A percentile compares a stretch with the other conserved stretches of the same genome.
Conservation (phyloP, 2,329 filamentous ascomycete species). For the Fusarium keratoplasticum region DNA sequence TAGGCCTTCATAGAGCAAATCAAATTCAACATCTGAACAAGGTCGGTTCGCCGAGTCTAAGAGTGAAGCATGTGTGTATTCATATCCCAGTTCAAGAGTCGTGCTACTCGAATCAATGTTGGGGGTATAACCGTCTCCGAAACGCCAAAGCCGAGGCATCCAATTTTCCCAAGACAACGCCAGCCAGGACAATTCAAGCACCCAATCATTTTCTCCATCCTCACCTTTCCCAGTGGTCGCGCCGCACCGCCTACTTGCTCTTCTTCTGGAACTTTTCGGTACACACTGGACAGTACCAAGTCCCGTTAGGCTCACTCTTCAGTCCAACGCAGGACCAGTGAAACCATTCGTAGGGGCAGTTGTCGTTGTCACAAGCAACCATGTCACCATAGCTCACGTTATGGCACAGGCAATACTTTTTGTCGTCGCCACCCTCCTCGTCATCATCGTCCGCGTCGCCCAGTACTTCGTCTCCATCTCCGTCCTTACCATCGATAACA, state of each 20-base stretch:
- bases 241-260: constrained; percentile 38
- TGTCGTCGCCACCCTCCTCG: constrained; percentile 80
- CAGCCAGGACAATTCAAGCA: constrained; percentile 5
- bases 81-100: background rate
- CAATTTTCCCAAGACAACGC: background rate
- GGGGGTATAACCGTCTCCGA: constrained; percentile 33
- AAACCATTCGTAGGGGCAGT: constrained; percentile 88
- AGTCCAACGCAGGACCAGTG: constrained; percentile 82
- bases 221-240: background rate
- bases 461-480: constrained; percentile 64
- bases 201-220: background rate
- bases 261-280: constrained; percentile 63
- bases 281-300: constrained; percentile 75
- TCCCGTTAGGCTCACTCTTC: constrained; percentile 75
- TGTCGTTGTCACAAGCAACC: constrained; percentile 88
- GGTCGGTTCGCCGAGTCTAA: background rate
- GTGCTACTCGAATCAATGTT: constrained; percentile 17
- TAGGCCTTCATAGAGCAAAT: constrained; percentile 17
- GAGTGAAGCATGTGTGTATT: constrained; percentile 7
- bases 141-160: constrained; percentile 23
- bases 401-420: constrained; percentile 86
- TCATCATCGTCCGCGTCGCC: constrained; percentile 68
- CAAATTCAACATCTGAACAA: background rate
- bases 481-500: constrained; percentile 51
- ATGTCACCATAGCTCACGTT: constrained; percentile 88